Conservation (phyloP, 768 basidiomycete genomes). For the Rhizopogon vesiculosus region DNA sequence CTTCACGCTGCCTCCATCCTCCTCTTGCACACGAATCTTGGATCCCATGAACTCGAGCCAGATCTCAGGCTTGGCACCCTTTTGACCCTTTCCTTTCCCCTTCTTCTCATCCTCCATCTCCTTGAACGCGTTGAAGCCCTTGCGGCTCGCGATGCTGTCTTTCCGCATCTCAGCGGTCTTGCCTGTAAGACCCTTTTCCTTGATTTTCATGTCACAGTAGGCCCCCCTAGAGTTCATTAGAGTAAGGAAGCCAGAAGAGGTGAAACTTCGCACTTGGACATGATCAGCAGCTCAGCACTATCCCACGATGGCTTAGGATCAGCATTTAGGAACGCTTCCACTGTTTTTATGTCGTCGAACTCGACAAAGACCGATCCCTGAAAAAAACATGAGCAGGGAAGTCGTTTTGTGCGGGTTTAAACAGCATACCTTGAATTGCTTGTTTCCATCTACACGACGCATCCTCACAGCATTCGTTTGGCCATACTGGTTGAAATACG, state of each 20-base stretch:
- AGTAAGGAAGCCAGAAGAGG: background rate
- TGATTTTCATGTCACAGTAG: conserved; percentile 95
- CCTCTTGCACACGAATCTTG: conserved; percentile 60
- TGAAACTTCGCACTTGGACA: conserved; percentile 69
- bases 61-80: conserved; percentile 48
- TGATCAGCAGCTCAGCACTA: conserved; percentile 69
- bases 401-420: background rate
- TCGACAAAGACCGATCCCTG: conserved; percentile 94
- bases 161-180: conserved; percentile 60
- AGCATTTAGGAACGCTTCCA: conserved; percentile 71
- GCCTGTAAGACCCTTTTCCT: conserved; percentile 85
- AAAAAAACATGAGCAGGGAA: background rate
- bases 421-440: conserved; percentile 77
- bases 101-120: conserved; percentile 48
- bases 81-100: conserved; percentile 23
- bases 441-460: conserved; percentile 73
- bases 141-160: conserved; percentile 44
- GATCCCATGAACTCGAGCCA: conserved; percentile 73
- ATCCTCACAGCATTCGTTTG: conserved; percentile 79
- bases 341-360: conserved; percentile 66
- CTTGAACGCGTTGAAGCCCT: conserved; percentile 78
- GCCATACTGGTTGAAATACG: conserved; percentile 77
- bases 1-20: conserved; percentile 40
- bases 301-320: conserved; percentile 82
- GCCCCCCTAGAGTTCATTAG: conserved; percentile 47